Conservation (phyloP, 345 rosid species). For the Crucihimalaya himalaica region DNA sequence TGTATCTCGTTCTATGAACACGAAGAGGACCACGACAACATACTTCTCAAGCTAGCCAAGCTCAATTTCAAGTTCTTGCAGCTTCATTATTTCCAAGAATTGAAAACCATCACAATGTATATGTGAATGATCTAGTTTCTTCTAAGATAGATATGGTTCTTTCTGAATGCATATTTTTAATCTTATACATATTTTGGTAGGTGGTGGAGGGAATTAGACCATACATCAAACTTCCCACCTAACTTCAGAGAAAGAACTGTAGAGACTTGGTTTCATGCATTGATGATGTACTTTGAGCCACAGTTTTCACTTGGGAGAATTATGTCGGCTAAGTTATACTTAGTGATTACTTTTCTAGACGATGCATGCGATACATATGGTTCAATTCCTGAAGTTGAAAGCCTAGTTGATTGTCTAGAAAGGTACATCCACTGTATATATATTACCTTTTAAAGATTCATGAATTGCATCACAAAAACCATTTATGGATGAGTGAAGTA, state of each 20-base stretch:
- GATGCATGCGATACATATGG: constrained; percentile 14
- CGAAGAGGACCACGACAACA: background rate
- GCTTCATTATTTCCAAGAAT: constrained; percentile 15
- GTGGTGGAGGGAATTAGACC: constrained; percentile 26
- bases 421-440: constrained; percentile 3
- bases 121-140: background rate
- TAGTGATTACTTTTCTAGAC: background rate
- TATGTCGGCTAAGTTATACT: constrained; percentile 19
- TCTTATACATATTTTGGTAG: constrained; percentile 3
- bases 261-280: constrained; percentile 16
- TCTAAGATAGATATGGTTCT: background rate
- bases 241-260: constrained; percentile 10
- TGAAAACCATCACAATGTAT: constrained; percentile 9
- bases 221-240: background rate
- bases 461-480: background rate
- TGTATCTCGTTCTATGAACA: constrained; percentile 26
- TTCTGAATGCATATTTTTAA: background rate
- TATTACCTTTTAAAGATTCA: background rate
- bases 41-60: constrained; percentile 21
- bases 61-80: constrained; percentile 27
- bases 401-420: background rate
- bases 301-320: constrained; percentile 32
- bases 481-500: background rate
- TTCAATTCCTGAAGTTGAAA: constrained; percentile 9
- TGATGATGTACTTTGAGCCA: no score